A percentile compares a stretch with the other conserved stretches of the same genome.
Conservation (phyloP, 495 filamentous ascomycete species). For the Cercophora newfieldiana region DNA sequence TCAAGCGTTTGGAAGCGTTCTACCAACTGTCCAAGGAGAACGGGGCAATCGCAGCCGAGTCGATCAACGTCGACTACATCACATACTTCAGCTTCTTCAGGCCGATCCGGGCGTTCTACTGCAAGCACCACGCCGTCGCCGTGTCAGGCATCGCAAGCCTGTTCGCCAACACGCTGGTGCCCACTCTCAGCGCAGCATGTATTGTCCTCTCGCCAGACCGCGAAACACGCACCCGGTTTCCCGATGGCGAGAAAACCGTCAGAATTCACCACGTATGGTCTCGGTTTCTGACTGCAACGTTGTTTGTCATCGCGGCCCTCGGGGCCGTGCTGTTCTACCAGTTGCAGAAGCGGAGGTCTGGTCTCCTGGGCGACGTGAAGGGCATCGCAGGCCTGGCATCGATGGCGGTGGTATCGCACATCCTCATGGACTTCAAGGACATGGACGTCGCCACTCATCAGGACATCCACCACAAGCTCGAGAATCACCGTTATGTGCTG, state of each 20-base stretch:
- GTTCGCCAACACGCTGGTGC: slow-evolving; percentile 62
- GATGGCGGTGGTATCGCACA: slow-evolving; percentile 70
- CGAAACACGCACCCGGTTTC: slow-evolving; percentile 28
- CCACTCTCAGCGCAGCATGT: slow-evolving; percentile 60
- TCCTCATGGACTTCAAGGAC: slow-evolving; percentile 72
- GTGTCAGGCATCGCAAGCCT: slow-evolving; percentile 61
- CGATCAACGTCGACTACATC: slow-evolving; percentile 72
- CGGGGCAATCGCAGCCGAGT: slow-evolving; percentile 65
- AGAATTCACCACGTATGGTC: slow-evolving; percentile 59
- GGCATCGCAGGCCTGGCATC: slow-evolving; percentile 73
- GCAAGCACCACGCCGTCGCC: slow-evolving; percentile 65
- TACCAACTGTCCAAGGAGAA: slow-evolving; percentile 68
- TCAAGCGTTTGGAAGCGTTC: slow-evolving; percentile 71
- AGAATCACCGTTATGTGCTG: slow-evolving; percentile 63
- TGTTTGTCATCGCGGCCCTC: slow-evolving; percentile 56
- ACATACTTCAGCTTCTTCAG: slow-evolving; percentile 63
- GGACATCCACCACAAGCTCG: slow-evolving; percentile 65
- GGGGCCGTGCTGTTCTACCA: slow-evolving; percentile 59
- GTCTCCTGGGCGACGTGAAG: slow-evolving; percentile 66
- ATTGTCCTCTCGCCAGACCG: slow-evolving; percentile 54
- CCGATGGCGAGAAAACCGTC: slow-evolving; percentile 49
- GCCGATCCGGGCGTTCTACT: slow-evolving; percentile 59
- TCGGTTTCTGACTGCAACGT: slow-evolving; percentile 53
- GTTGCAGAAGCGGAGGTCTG: slow-evolving; percentile 59
- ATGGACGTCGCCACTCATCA: slow-evolving; percentile 65